Evolutionary conservation across 805 yeast genomes (phyloP), one percentile per base, ranked within the genome.

Genomic region (Ogataea salicorniae): DNA sequence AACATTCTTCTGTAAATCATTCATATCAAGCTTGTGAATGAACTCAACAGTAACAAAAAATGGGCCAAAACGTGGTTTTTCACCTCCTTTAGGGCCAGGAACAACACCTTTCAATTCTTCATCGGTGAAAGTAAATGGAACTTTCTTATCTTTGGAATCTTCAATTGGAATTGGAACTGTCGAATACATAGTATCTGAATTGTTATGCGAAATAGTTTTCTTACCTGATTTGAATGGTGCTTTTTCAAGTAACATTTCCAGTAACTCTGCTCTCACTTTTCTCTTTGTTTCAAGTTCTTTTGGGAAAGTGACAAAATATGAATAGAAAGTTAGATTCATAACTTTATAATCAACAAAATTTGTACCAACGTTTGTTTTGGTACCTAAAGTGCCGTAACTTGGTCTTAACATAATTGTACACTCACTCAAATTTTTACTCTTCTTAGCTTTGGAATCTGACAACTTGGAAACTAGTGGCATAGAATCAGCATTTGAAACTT

Each of bases 221-320:
- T 18, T 52, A 6, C 50, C 16, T 20, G 53, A 51, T 16, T 33
- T 14, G 33, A 57, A 55, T 33, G 58, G 59, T 3, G 41, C 43
- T 26, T 55, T 61, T 0, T 46, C 45, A 11, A 61, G 29, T 37
- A 60, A 43, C 16, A 60, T 38, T 34, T 53, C 59, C 13, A 61
- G 40, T 5, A 60, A 39, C 31, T 57, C 55, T 15, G 54, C 41
- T 22, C 52, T 55, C 16, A 57, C 47, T 26, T 49, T 54, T 26
- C 41, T 59, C 35, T 59, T 61, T 5, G 47, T 42, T 14, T 39
- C 44, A 6, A 60, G 39, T 44, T 47, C 57, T 1, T 46, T 38
- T 35, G 62, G 60, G 39, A 60, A 61, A 16, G 57, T 57, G 26
- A 60, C 59, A 42, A 48, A 45, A 33, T 60, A 60, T 15, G 50